Evolutionary conservation across 1,139 yeast species (phyloP), one percentile per base, ranked within the genome.

Genomic region (Lodderomyces metapsilosis): DNA sequence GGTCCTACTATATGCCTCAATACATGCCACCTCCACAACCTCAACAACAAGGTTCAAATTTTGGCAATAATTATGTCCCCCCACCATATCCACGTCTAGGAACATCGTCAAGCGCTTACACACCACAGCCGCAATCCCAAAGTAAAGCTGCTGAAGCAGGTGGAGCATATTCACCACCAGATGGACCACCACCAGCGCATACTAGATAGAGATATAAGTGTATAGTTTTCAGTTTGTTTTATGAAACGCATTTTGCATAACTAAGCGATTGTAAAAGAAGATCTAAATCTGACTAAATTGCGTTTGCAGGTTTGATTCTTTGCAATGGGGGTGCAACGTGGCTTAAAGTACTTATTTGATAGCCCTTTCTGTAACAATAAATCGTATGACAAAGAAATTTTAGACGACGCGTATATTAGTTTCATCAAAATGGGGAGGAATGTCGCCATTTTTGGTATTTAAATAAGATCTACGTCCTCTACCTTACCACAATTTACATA

Each of bases 121-220:
- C 18, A 13, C 32, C 32, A 28, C 32, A 28, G 12, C n/a, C 18
- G 15, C 32, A 31, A 22, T 12, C 36, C 11, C 36, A 12, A 15
- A 16, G 41, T 21, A 33, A 21, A 18, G 42, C 9, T 15, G 32
- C 42, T 21, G 36, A 36, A 23, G 34, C 38, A 13, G 24, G 21
- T 11, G 38, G 30, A 33, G 43, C 34, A 8, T 41, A 39, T 33
- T 24, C 13, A 17, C 36, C 45, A 27, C 46, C 46, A 17, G 20
- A 25, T 16, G 46, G 46, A 3, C 43, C 41, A n/a, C 46, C 46
- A 12, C 46, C 46, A 11, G 43, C 41, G 22, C 42, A 41, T 31
- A 32, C 24, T 17, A 40, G 32, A 21, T 27, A 37, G 37, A 30
- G 25, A 21, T 10, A 6, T 11, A 4, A 11, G n/a, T 23, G 7